Percentiles rank a stretch among this genome's conserved stretches.
These are phyloP conservation scores for Fusarium metavorans DNA, from an alignment of 2,329 filamentous ascomycete species.

Conservation along the genomic window DNA sequence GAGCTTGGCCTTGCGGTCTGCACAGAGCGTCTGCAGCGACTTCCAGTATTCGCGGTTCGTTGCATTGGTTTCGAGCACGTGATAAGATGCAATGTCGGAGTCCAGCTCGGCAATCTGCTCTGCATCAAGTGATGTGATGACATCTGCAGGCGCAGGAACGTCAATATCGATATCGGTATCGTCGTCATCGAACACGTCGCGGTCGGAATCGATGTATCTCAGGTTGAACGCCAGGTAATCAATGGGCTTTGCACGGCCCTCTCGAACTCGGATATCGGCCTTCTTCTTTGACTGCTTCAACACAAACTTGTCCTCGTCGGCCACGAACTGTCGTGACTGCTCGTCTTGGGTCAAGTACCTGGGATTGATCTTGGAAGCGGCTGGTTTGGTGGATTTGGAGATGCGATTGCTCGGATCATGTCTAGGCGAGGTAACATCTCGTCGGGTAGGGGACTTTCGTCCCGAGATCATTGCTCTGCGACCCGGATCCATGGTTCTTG, in stretches of 20 bases:
- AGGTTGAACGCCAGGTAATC: conserved; percentile 94
- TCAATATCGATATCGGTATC: conserved; percentile 79
- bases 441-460: conserved; percentile 55
- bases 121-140: conserved; percentile 79
- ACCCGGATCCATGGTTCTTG: conserved; percentile 64
- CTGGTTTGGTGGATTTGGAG: conserved; percentile 58
- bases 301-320: conserved; percentile 95
- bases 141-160: conserved; percentile 82
- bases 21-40: conserved; percentile 86
- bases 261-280: conserved; percentile 92
- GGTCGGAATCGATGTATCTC: conserved; percentile 86
- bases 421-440: conserved; percentile 67
- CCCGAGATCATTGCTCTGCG: conserved; percentile 67
- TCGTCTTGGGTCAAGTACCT: conserved; percentile 78
- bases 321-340: conserved; percentile 85
- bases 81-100: conserved; percentile 83
- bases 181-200: conserved; percentile 87
- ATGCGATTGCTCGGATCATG: conserved; percentile 68
- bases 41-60: conserved; percentile 93
- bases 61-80: conserved; percentile 81
- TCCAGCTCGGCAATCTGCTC: conserved; percentile 80
- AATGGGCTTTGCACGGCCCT: conserved; percentile 89
- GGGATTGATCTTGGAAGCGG: conserved; percentile 46
- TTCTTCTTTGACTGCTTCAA: conserved; percentile 98
- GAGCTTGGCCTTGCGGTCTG: conserved; percentile 77